Percentiles rank a stretch among this genome's conserved stretches.
These are phyloP conservation scores for Boletus rex-veris DNA, from an alignment of 768 basidiomycete genomes.

Conservation along the genomic window DNA sequence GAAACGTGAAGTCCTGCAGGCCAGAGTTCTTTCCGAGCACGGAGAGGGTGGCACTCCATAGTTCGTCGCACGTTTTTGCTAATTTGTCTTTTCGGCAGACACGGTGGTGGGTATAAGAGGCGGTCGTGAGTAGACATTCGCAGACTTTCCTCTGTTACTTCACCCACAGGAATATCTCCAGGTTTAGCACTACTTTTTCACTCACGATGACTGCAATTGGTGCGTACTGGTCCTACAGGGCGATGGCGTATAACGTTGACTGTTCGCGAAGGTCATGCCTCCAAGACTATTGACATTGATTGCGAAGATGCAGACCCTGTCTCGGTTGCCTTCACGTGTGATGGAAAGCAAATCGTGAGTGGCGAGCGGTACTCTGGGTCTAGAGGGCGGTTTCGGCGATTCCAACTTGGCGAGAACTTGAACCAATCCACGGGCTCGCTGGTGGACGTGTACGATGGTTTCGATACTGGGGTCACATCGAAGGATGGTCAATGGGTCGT, in stretches of 20 bases:
- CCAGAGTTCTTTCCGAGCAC: no score
- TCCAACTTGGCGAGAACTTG: background rate
- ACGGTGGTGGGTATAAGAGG: background rate
- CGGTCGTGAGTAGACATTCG: no score
- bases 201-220: background rate
- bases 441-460: background rate
- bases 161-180: background rate
- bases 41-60: no score
- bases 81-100: no score
- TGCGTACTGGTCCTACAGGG: background rate
- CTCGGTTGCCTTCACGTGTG: constrained; percentile 2
- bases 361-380: background rate
- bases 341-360: constrained; percentile 6
- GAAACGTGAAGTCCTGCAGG: no score
- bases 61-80: no score
- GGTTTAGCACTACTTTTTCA: background rate
- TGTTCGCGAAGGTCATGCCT: background rate
- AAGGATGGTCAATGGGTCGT: constrained; percentile 13
- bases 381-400: constrained; percentile 2
- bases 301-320: constrained; percentile 1
- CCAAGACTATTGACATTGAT: constrained; percentile 3
- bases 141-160: background rate
- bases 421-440: background rate
- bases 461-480: background rate
- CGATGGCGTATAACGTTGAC: background rate